Conservation (phyloP, 2,329 filamentous ascomycete species). For the Cladophialophora exuberans region DNA sequence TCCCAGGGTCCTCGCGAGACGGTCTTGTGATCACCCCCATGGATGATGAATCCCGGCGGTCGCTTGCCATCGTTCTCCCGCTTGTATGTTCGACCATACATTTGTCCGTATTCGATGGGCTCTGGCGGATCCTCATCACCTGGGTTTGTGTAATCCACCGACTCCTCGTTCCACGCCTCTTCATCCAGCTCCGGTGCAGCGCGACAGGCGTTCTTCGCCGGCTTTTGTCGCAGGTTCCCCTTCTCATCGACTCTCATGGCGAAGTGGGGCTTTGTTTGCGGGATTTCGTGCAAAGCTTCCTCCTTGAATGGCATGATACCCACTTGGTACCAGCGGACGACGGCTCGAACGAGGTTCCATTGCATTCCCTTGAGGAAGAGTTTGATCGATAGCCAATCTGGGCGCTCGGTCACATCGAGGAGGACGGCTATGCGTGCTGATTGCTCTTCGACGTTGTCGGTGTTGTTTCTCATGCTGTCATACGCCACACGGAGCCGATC, state of each 20-base stretch:
- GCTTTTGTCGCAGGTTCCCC: too few relatives aligned
- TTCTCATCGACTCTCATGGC: background rate
- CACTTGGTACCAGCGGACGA: background rate
- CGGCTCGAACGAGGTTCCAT: background rate
- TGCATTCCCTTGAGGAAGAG: background rate
- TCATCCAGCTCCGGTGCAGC: too few relatives aligned
- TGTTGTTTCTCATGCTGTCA: background rate
- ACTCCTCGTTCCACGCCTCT: too few relatives aligned
- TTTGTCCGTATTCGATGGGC: too few relatives aligned
- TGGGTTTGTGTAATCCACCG: too few relatives aligned
- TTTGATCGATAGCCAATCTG: constrained; percentile 2
- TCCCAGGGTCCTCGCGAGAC: background rate
- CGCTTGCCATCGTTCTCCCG: too few relatives aligned
- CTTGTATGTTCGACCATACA: too few relatives aligned
- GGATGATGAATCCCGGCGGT: background rate
- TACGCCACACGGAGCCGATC: background rate
- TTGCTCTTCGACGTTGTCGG: background rate
- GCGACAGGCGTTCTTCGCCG: too few relatives aligned
- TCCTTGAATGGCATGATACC: background rate
- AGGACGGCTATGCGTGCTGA: background rate
- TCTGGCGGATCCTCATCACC: too few relatives aligned
- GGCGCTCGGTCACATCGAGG: background rate
- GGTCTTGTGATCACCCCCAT: background rate
- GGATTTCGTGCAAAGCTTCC: background rate
- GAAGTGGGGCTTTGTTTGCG: background rate